Percentiles rank a stretch among this genome's conserved stretches.
Evolutionary conservation across 2,329 filamentous ascomycete genomes (phyloP).

Genomic region (Graphilbum sp.): DNA sequence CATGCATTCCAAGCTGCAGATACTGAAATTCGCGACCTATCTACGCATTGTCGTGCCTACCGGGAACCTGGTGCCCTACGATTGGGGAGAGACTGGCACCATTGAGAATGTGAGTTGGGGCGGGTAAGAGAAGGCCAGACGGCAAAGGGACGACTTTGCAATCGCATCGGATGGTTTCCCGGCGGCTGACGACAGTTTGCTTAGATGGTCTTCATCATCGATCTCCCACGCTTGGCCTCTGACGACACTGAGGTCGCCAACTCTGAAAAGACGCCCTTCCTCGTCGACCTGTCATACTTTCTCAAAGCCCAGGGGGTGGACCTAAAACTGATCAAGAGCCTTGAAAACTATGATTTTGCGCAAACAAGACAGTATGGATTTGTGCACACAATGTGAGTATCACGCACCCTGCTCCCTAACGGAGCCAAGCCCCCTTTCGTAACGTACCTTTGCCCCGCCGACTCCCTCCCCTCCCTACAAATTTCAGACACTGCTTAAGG

Average conservation of each 20-base stretch:
- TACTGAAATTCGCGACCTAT: constrained; percentile 61
- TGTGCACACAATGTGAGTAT: constrained; percentile 62
- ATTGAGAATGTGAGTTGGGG: constrained; percentile 62
- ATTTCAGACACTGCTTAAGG: too few species aligned
- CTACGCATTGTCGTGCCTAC: constrained; percentile 72
- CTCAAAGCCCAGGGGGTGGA: constrained; percentile 50
- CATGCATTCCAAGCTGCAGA: constrained; percentile 92
- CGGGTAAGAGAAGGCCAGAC: not conserved
- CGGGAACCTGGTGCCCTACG: constrained; percentile 69
- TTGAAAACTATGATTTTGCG: constrained; percentile 69
- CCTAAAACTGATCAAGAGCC: constrained; percentile 45
- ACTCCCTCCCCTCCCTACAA: too few species aligned
- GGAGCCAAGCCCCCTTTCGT: too few species aligned
- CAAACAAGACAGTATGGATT: constrained; percentile 59
- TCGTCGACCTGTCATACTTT: constrained; percentile 54
- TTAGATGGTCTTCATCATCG: constrained; percentile 76
- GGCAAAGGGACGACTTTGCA: too few species aligned
- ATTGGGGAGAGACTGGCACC: constrained; percentile 74
- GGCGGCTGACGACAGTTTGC: too few species aligned
- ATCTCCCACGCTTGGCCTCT: constrained; percentile 50
- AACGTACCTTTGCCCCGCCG: too few species aligned
- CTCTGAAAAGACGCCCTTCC: constrained; percentile 30
- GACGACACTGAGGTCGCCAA: constrained; percentile 7
- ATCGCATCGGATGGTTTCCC: too few species aligned
- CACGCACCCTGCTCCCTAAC: too few species aligned